Evolutionary conservation across 768 basidiomycete species (phyloP), one percentile per base, ranked within the genome.

Genomic region (Tubosaeta sp.): DNA sequence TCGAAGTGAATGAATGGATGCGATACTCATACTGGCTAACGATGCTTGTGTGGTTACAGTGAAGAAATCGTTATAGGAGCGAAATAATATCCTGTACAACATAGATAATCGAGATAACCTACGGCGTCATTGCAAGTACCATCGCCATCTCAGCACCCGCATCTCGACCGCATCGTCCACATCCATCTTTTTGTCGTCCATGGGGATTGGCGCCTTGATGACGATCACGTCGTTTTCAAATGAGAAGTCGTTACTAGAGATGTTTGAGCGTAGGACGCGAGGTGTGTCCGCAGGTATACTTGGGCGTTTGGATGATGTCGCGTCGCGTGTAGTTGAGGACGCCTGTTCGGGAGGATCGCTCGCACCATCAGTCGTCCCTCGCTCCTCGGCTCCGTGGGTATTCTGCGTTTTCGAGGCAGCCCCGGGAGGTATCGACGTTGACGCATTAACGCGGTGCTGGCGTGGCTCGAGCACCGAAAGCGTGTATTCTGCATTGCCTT

Each of bases 81-180:
- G 38, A 3, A 31, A 27, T 48, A 53, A n/a, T 51, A 45, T 34
- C 40, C 48, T 16, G 4, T 59, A 62, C 50, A 59, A 13, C 52
- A 47, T 61, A 56, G 44, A 61, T 61, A 35, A 53, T 41, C 48
- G 51, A 62, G 47, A 62, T 54, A 41, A 1, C 47, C 41, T n/a
- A 34, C 2, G 36, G 21, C 42, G 32, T 51, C 53, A 58, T 6
- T 30, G 13, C 16, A 35, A 14, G 41, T 58, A 48, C 66, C 66
- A 67, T 24, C 60, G 48, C 66, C 66, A 67, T 35, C 66, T 54
- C 31, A 65, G 32, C 39, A 69, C 67, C 48, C 55, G 57, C 43
- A 69, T 48, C 30, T 48, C 44, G 29, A 69, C 24, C n/a, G 38
- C 40, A n/a, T 51, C 42, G 19, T 65, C 63, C 0, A 60, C 35